Base-by-base conservation (phyloP, 345 rosid genomes). In the Melaleuca alternifolia region DNA sequence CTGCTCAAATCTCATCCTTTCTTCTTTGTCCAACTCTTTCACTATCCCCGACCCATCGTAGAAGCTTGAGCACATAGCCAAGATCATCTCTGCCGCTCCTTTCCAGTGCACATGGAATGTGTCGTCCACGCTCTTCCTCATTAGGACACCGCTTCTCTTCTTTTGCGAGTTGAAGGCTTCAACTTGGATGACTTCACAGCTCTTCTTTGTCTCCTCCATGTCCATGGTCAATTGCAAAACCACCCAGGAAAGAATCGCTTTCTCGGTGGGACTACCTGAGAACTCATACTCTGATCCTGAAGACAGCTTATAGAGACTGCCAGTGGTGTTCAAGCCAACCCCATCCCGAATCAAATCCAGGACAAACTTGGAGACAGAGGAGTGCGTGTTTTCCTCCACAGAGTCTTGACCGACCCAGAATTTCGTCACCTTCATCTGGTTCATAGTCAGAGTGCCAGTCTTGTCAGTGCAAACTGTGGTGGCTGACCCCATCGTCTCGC, bases 401-500 rank as follows among this genome's bases (percentile, higher is more conserved):
- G 85, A 48, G 84, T 94, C 88, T n/a, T 88, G 71, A 56, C 98
- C 98, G 0, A 92, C 85, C 93, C 96, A 95, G 84, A 93, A 92
- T 85, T 92, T 91, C 2, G 93, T 93, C 82, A 95, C 98, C 81
- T 91, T 90, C 97, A 95, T 95, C 57, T 79, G 91, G 89, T 94
- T 94, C 85, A 91, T 87, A 44, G 99, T 96, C 14, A 96, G 92
- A 33, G 97, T 94, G 33, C 98, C 98, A 7, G 98, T 95, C 91
- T 94, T 95, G 61, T 95, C 96, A 0, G 97, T 96, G 83, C 97
- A 95, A 1, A 96, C 93, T 14, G 91, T 90, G 10, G 97, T 94
- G 3, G 97, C 96, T 2, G 96, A 96, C 20, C 98, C 96, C 96
- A 96, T 95, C 0, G 97, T 95, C 87, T 96, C 98, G 41, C 98